Base-by-base conservation (phyloP, 2,329 filamentous ascomycete species). In the Leptographium galeiforme region DNA sequence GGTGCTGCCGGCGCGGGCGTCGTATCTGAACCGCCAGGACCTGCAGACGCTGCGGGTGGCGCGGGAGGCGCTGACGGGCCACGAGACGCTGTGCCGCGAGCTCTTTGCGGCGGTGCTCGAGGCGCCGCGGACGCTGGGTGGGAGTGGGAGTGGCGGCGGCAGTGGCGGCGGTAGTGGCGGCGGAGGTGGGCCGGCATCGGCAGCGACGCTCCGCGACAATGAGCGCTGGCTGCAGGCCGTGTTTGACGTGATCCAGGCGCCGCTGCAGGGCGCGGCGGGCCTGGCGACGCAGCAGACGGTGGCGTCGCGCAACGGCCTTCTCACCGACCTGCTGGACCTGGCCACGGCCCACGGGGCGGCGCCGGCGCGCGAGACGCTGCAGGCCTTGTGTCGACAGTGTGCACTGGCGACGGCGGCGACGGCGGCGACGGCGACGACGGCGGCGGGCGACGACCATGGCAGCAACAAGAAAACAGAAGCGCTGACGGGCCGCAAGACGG, bases 1-100 rank as follows among this genome's bases (percentile, higher is more conserved):
- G 53, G 70, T 79, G 47, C 67, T 77, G 2, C 77, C 77, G 0
- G 72, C 74, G 1, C 70, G 74, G 54, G 68, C 72, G 1, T 64
- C 66, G 1, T 81, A 75, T 54, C 57, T 75, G 16, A 70, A 68
- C 53, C 67, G 66, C 25, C 66, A 67, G 41, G 68, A 68, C 32
- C 62, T 40, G 16, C 16, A 45, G 10, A 47, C 47, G 6, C 19
- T 58, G 2, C 40, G 30, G 6, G 19, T 46, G 6, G 54, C 55
- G 7, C 33, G 53, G 1, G 51, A 53, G 19, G 47, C 7, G 34
- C 19, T 6, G 13, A n/a, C n/a, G n/a, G 30, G 13, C 30, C 18
- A 43, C 14, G 44, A 68, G 0, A 57, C 67, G 8, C 70, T 70
- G 2, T 69, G 66, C 2, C 69, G 72, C 2, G 68, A 71, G 2